Conservation (phyloP, 1,139 yeast genomes). For the Debaryomycetaceae sp. region DNA sequence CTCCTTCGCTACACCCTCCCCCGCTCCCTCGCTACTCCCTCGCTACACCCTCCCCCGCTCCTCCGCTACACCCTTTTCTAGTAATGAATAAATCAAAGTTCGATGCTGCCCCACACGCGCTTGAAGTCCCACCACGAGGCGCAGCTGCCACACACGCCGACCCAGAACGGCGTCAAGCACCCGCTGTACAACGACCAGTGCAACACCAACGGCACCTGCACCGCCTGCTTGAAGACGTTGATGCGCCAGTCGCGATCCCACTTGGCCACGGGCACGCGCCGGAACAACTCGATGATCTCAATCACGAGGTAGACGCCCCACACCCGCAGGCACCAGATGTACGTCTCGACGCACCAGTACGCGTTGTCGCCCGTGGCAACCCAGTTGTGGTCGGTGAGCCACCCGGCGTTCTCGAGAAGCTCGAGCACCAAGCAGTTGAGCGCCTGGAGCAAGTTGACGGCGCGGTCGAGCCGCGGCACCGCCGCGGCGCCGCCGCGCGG, state of each 20-base stretch:
- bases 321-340: constrained; percentile 49
- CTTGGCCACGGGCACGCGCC: constrained; percentile 36
- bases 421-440: constrained; percentile 44
- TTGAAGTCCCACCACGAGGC: constrained; percentile 46
- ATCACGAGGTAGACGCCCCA: constrained; percentile 52
- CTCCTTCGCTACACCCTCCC: too few relatives aligned
- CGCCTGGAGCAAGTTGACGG: constrained; percentile 38
- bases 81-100: too few relatives aligned
- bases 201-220: constrained; percentile 52
- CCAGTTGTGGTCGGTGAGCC: constrained; percentile 56
- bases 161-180: constrained; percentile 50
- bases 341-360: constrained; percentile 42
- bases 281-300: constrained; percentile 42
- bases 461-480: constrained; percentile 28
- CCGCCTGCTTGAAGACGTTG: constrained; percentile 32
- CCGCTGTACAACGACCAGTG: constrained; percentile 59
- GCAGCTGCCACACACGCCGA: constrained; percentile 44
- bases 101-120: constrained; percentile 36
- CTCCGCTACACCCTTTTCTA: too few relatives aligned
- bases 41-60: too few relatives aligned
- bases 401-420: constrained; percentile 53
- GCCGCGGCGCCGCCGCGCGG: constrained; percentile 23
- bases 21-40: too few relatives aligned
- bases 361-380: constrained; percentile 40
- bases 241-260: constrained; percentile 38